Evolutionary conservation across 2,329 filamentous ascomycete species (phyloP), one percentile per base, ranked within the genome.

Genomic region (Aaosphaeria pasadenensis): DNA sequence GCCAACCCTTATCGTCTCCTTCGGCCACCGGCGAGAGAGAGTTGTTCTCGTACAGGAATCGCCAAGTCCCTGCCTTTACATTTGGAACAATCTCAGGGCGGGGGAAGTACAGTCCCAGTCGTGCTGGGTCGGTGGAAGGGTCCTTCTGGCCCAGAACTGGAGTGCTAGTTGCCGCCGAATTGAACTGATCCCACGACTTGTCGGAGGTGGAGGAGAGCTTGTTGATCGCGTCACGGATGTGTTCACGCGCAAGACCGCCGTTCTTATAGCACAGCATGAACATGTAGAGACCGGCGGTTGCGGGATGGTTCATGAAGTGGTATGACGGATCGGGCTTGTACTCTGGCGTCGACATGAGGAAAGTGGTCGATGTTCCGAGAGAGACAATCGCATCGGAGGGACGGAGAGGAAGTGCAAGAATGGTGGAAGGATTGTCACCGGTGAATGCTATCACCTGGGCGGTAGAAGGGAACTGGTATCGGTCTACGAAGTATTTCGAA

Each of bases 231-330:
- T 99, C 90, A 46, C 94, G 87, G 53, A 97, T 83, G 61, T 88
- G 85, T 69, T 99, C 94, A 40, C 94, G 87, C 2, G 94, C 92
- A 1, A 97, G 83, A 2, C 91, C 91, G 58, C 94, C 94, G 73
- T 99, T 99, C 74, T 97, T 97, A 78, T 97, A 99, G 79, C 94
- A 99, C 33, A 99, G 84, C 94, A 99, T 99, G 74, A 99, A 97
- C 94, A 99, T 97, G 80, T 95, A 96, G 51, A 96, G 82, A 1
- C 88, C 90, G 0, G 85, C 76, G 1, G 90, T 95, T 40, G 91
- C 94, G 1, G 94, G 94, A 71, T 97, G 91, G 76, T 96, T 96
- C 82, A 97, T 95, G 78, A 97, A 96, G 76, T 99, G 94, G 65
- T 96, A 96, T 5, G 88, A 83, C 3, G 90, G 88, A 64, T 96